A percentile compares a stretch with the other conserved stretches of the same genome.
Conservation (phyloP, 2,329 filamentous ascomycete species). For the Alternaria sp. region DNA sequence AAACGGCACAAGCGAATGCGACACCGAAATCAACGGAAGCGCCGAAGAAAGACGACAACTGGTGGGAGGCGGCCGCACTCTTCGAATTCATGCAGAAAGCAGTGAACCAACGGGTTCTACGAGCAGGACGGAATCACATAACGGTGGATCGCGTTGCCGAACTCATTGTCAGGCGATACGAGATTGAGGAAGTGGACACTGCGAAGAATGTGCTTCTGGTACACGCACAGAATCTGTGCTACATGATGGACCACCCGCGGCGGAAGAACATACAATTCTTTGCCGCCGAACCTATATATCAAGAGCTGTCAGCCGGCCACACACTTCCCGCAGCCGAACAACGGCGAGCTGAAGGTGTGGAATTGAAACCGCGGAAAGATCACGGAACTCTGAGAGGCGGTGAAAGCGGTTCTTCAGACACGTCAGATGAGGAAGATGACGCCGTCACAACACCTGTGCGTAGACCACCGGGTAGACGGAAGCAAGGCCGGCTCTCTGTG, state of each 20-base stretch:
- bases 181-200: constrained; percentile 42
- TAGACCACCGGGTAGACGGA: constrained; percentile 22
- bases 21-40: constrained; percentile 14
- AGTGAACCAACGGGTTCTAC: constrained; percentile 40
- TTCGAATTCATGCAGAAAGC: constrained; percentile 51
- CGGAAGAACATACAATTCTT: constrained; percentile 39
- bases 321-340: constrained; percentile 39
- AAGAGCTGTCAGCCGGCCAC: constrained; percentile 35
- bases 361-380: constrained; percentile 38
- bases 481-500: constrained; percentile 42
- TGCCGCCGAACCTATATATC: constrained; percentile 40
- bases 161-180: constrained; percentile 44
- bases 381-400: constrained; percentile 32
- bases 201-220: constrained; percentile 44
- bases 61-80: constrained; percentile 47
- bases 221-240: constrained; percentile 46
- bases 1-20: constrained; percentile 2
- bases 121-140: constrained; percentile 38
- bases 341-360: constrained; percentile 38
- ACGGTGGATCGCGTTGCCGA: constrained; percentile 42
- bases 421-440: constrained; percentile 29
- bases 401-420: constrained; percentile 29
- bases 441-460: constrained; percentile 29
- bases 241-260: constrained; percentile 48
- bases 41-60: constrained; percentile 49